A percentile compares a stretch with the other conserved stretches of the same genome.
Conservation (phyloP, 1,139 yeast species). For the Zygosaccharomyces pseudobailii region DNA sequence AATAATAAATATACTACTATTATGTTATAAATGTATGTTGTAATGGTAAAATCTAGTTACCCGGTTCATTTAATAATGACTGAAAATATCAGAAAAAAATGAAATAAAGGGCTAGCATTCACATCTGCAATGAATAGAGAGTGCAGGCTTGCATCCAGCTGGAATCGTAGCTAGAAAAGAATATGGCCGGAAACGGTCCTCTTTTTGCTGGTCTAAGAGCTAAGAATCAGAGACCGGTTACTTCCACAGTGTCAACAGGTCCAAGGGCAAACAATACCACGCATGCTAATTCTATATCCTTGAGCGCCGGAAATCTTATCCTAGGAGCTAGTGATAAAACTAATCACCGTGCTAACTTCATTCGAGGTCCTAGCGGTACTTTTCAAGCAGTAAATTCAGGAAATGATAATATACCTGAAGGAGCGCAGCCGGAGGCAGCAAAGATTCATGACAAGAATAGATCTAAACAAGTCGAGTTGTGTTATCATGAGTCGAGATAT, state of each 20-base stretch:
- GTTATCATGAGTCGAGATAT: conserved; percentile 69
- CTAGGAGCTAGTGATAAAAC: conserved; percentile 16
- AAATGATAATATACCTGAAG: not conserved
- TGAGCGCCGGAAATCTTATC: conserved; percentile 21
- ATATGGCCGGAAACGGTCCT: conserved; percentile 10
- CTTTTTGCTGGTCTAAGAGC: conserved; percentile 18
- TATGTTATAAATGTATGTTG: not conserved
- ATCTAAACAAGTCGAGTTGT: conserved; percentile 44
- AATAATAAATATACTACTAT: not conserved
- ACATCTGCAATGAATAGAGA: not conserved
- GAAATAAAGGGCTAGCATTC: not conserved
- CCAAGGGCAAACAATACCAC: conserved; percentile 18
- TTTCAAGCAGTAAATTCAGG: not conserved
- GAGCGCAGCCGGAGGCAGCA: not conserved
- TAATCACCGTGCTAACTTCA: not conserved
- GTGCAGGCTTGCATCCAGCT: not conserved
- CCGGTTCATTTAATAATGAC: not conserved
- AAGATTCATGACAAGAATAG: conserved; percentile 5
- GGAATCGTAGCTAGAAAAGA: not conserved
- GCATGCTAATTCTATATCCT: conserved; percentile 20
- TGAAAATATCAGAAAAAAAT: not conserved
- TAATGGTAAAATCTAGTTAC: conserved; percentile 1
- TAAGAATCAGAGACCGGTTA: conserved; percentile 12
- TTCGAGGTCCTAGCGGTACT: conserved; percentile 7
- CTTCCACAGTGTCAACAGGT: conserved; percentile 7